Evolutionary conservation across 2,329 filamentous ascomycete genomes (phyloP), one percentile per base, ranked within the genome.

Genomic region (Fusarium sp.): DNA sequence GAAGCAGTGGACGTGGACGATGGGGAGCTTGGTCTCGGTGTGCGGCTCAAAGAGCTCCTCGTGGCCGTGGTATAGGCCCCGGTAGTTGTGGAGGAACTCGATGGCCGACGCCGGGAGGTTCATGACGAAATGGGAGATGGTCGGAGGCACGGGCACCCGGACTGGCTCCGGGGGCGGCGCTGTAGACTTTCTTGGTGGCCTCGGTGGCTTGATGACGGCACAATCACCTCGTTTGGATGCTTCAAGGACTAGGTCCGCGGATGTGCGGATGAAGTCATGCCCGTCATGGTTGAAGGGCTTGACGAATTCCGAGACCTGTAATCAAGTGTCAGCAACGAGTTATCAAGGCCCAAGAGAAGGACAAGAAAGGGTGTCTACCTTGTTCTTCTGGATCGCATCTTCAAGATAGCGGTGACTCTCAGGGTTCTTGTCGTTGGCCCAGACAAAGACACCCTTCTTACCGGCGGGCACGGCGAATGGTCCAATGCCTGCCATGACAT

Each of bases 401-500:
- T 88, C 82, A 78, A 99, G 89, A 73, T 91, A 92, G 64, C 87
- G 89, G 83, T 91, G 94, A 77, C 94, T 95, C 78, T 97, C 93
- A 0, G 96, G 96, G 80, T 99, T 99, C 80, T 98, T 92, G 82
- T 99, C 96, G 83, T 98, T 99, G 42, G 95, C 96, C 92, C 94
- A 97, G 20, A 98, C 95, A 77, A 98, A 97, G 31, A 97, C 94
- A 42, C 90, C 91, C 82, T 93, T 96, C 85, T 93, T 97, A 18
- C 94, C 96, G 0, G 96, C 95, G 0, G 96, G 96, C 5, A 98
- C 88, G 24, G 96, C 95, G 82, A 99, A 99, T 0, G 96, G 96
- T 0, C 96, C 96, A 59, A 99, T 95, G 50, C 96, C 96, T 1
- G 95, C 96, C 96, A 98, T 99, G 74, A 98, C 93, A 83, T 99